These are phyloP conservation scores for Barbatosphaeria neglecta DNA, from an alignment of 495 filamentous ascomycete species.

Conservation along the genomic window DNA sequence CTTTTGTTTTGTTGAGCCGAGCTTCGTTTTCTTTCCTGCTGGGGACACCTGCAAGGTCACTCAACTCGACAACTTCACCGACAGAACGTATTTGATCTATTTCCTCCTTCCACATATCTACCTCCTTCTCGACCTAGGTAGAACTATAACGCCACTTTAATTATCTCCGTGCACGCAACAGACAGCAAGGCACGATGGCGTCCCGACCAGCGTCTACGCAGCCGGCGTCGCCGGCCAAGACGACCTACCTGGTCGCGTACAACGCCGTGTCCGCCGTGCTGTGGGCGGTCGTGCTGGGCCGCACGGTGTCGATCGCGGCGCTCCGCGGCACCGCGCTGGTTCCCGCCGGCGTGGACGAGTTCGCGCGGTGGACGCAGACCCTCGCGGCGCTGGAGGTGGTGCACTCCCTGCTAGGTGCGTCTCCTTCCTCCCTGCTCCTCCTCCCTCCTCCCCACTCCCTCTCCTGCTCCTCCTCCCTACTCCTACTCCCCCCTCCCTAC, in stretches of 20 bases:
- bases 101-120: too few relatives aligned
- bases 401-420: conserved; percentile 58
- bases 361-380: conserved; percentile 70
- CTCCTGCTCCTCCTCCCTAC: too few relatives aligned
- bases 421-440: not conserved
- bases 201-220: not conserved
- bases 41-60: too few relatives aligned
- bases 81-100: too few relatives aligned
- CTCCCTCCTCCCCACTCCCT: not conserved
- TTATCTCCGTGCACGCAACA: too few relatives aligned
- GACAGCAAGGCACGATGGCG: not conserved
- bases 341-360: conserved; percentile 45
- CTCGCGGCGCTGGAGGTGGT: conserved; percentile 70
- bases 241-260: conserved; percentile 68
- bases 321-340: conserved; percentile 16
- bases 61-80: too few relatives aligned
- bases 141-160: too few relatives aligned
- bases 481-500: too few relatives aligned
- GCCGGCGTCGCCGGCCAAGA: conserved; percentile 24
- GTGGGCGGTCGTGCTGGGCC: conserved; percentile 62
- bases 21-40: too few relatives aligned
- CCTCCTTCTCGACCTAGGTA: too few relatives aligned
- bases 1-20: too few relatives aligned
- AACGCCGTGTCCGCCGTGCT: conserved; percentile 63
- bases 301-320: conserved; percentile 27